phyloP scores from a whole-genome alignment of 1,139 yeast species.

The Williopsis jadinii region DNA sequence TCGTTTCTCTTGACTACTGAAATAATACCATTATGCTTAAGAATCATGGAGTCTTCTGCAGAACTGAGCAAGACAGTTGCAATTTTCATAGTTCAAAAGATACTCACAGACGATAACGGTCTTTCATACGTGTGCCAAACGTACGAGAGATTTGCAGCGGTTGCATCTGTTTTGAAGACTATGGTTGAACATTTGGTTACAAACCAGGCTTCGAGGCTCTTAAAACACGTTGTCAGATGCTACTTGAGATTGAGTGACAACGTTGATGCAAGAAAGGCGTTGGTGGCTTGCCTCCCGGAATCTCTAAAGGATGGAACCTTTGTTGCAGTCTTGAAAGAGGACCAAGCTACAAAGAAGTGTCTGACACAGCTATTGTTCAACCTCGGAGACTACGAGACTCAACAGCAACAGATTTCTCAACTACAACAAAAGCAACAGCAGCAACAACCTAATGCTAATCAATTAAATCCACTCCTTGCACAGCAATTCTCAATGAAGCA shows the following conservation, averaged over 20 bases:
- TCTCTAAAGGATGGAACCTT: slow-evolving; percentile 90
- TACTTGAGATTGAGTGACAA: slow-evolving; percentile 88
- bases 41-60: slow-evolving; percentile 93
- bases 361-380: slow-evolving; percentile 76
- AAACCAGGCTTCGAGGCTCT: slow-evolving; percentile 68
- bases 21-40: slow-evolving; percentile 87
- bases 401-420: slow-evolving; percentile 5
- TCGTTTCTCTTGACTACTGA: slow-evolving; percentile 87
- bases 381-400: slow-evolving; percentile 31
- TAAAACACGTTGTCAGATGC: slow-evolving; percentile 92
- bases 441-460: background rate
- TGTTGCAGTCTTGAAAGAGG: slow-evolving; percentile 72
- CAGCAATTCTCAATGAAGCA: no score
- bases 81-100: slow-evolving; percentile 88
- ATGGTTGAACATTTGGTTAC: slow-evolving; percentile 83
- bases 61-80: slow-evolving; percentile 96
- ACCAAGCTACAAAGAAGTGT: slow-evolving; percentile 81
- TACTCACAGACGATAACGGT: slow-evolving; percentile 86
- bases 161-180: slow-evolving; percentile 75
- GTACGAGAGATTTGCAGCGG: slow-evolving; percentile 90
- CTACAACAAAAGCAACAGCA: no score
- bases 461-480: no score
- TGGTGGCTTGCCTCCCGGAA: slow-evolving; percentile 79
- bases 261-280: slow-evolving; percentile 81
- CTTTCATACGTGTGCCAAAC: slow-evolving; percentile 90